These are phyloP conservation scores for Pyrenochaeta sp. DNA, from an alignment of 2,329 filamentous ascomycete genomes.

Conservation along the genomic window DNA sequence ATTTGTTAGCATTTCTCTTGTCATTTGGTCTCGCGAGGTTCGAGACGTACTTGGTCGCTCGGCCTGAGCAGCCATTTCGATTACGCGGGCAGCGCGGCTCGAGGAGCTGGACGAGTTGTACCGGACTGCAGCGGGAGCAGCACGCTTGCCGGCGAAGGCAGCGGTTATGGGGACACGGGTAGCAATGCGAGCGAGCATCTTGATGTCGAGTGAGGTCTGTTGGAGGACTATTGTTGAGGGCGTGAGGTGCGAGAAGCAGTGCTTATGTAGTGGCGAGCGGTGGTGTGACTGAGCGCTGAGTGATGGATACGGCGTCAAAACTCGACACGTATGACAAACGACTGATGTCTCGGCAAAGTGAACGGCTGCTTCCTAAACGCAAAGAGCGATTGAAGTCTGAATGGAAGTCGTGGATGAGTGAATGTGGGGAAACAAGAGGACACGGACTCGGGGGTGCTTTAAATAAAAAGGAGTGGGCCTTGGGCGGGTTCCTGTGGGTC, in stretches of 20 bases:
- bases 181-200: constrained; percentile 28
- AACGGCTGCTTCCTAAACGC: background rate
- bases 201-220: constrained; percentile 3
- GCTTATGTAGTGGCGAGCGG: constrained; percentile 4
- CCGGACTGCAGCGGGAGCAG: constrained; percentile 31
- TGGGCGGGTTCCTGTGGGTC: constrained; percentile 9
- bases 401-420: constrained; percentile 5
- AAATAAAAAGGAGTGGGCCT: constrained; percentile 24
- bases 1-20: background rate
- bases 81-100: constrained; percentile 33
- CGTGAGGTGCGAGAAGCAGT: background rate
- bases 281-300: constrained; percentile 2
- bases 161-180: constrained; percentile 35
- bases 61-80: constrained; percentile 41
- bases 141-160: constrained; percentile 29
- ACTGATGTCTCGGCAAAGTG: background rate
- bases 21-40: background rate
- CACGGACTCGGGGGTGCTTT: constrained; percentile 10
- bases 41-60: constrained; percentile 40
- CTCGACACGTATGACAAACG: constrained; percentile 12
- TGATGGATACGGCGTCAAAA: background rate
- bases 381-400: background rate
- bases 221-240: background rate
- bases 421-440: constrained; percentile 14
- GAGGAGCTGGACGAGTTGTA: constrained; percentile 42